Base-by-base conservation (phyloP, 78 protist genomes). In the Monosiga brevicollis region DNA sequence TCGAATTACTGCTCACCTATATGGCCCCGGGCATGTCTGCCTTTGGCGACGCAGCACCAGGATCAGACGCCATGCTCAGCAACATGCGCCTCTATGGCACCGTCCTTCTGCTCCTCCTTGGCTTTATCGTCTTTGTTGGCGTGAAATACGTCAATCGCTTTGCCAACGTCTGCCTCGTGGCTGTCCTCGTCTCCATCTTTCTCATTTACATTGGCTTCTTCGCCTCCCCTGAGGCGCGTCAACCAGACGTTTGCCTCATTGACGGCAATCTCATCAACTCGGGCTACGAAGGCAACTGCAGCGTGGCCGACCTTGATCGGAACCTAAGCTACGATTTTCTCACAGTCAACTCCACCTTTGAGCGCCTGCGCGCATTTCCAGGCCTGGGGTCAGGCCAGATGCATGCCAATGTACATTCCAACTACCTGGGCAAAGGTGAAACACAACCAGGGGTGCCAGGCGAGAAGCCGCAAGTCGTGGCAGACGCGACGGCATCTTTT, bases 21-120 rank as follows among this genome's bases (percentile, higher is more conserved):
- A 49, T 49, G 6, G 62, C 62, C 29, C 62, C 62, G 62, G 62
- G 62, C 29, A 49, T 49, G 62, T 49, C 62, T 49, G 62, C 62
- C 62, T 40, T 95, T 23, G 97, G 97, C 37, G 87, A 90, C 29
- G 86, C 76, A 38, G 29, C 88, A 0, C 93, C 94, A n/a, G 90
- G 86, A 26, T 42, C 80, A 32, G 32, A 49, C 41, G 40, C 81
- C 55, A 29, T 80, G 72, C 54, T 81, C 76, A 78, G 76, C 88
- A 41, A 37, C 84, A 15, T 81, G 23, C 79, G 85, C n/a, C 38
- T 78, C 78, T 38, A 34, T 36, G 79, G 79, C 35, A 3, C 49
- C 49, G 42, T 41, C 35, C 42, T 71, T 32, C 73, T 72, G 37
- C 0, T 0, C 79, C 9, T 6, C 25, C 39, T 78, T 42, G 42